phyloP scores from a whole-genome alignment of 2,329 filamentous ascomycete genomes.

The Penicillium glabrum region DNA sequence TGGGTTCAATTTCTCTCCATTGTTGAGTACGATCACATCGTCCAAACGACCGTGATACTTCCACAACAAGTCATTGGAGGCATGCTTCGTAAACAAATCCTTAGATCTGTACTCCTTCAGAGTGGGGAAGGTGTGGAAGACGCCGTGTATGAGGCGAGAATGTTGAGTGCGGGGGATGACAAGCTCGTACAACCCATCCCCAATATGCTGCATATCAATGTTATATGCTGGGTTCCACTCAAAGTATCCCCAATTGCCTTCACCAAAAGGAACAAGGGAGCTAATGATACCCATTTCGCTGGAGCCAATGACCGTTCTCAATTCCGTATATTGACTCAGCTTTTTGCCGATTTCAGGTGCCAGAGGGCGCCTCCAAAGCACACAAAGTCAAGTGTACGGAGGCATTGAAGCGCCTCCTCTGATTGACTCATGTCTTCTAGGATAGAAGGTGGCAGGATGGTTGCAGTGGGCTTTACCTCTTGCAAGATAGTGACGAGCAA shows the following conservation, averaged over 20 bases:
- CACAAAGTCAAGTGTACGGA: not conserved
- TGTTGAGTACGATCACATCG: conserved; percentile 44
- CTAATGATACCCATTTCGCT: not conserved
- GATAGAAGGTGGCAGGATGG: not conserved
- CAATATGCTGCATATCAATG: not conserved
- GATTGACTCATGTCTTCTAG: not conserved
- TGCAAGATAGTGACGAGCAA: conserved; percentile 2
- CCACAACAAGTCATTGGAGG: conserved; percentile 38
- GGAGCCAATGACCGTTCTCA: not conserved
- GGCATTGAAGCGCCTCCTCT: not conserved
- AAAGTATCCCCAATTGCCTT: not conserved
- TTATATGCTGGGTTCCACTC: not conserved
- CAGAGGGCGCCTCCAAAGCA: not conserved
- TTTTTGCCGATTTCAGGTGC: not conserved
- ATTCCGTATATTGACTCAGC: not conserved
- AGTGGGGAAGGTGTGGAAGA: conserved; percentile 33
- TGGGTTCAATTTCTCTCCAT: conserved; percentile 47
- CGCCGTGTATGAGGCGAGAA: conserved; percentile 18
- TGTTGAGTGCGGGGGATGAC: conserved; percentile 19
- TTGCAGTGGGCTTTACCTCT: not conserved
- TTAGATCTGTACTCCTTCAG: conserved; percentile 33
- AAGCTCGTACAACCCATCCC: conserved; percentile 24
- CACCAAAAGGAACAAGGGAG: not conserved
- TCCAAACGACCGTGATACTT: conserved; percentile 38
- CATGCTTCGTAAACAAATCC: conserved; percentile 31